Evolutionary conservation across 2,329 filamentous ascomycete species (phyloP), one percentile per base, ranked within the genome.

Genomic region (Tolypocladium ophioglossoides): DNA sequence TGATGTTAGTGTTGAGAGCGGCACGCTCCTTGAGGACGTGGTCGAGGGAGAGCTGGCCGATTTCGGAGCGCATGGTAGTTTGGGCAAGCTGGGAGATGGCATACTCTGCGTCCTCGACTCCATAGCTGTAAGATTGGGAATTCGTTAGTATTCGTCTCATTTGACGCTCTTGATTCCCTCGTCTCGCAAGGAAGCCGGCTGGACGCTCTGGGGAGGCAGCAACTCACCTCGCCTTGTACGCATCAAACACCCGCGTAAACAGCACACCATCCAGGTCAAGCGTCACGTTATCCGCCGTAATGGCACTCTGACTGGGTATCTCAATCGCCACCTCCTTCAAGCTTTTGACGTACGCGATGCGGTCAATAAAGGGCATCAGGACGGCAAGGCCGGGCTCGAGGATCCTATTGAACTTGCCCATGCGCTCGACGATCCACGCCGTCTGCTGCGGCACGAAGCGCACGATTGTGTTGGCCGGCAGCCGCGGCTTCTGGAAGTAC

Each of bases 361-460:
- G 87, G 73, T 99, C 94, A 70, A 99, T 75, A 61, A 97, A 87
- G 1, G 94, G 94, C 53, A 94, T 79, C 62, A 99, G 74, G 58
- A 99, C 80, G 24, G 94, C 91, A 58, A 99, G 78, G 55, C 94
- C 94, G 4, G 94, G 94, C 64, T 96, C 83, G 51, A 99, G 77
- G 65, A 99, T 96, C 57, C 91, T 83, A 74, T 89, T 87, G 76
- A 96, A 99, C 73, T 91, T 94, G 65, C 94, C 94, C 94, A 99
- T 99, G 67, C 94, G 91, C 81, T 99, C 94, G 55, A 99, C 94
- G 56, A 99, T 92, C 94, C 94, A 99, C 70, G 94, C 94, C 63
- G 92, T 97, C 77, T 99, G 94, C 74, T 99, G 94, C n/a, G 94
- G 94, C 44, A 99, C 94, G 72, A 97, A 99, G 57, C 92, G 89